These are phyloP conservation scores for Suillus americanus DNA, from an alignment of 768 basidiomycete species.

Conservation along the genomic window DNA sequence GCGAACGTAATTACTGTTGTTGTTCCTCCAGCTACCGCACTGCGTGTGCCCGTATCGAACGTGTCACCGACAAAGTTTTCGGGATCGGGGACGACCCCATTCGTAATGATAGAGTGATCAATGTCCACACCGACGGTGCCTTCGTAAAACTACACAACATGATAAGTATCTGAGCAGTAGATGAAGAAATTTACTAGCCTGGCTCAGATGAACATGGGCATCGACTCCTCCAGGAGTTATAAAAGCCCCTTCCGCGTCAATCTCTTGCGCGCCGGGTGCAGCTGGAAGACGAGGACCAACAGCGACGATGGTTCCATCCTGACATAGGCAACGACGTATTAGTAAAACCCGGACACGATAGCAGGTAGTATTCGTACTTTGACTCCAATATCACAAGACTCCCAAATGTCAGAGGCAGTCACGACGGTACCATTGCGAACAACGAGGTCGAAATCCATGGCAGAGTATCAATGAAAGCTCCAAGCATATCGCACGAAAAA, in stretches of 20 bases:
- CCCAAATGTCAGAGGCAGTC: conserved; percentile 17
- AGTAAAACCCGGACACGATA: not conserved
- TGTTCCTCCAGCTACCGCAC: conserved; percentile 32
- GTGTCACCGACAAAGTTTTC: conserved; percentile 26
- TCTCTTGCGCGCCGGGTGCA: conserved; percentile 23
- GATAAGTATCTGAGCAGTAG: not conserved
- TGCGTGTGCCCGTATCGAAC: conserved; percentile 32
- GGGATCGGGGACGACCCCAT: conserved; percentile 8
- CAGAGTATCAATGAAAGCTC: not conserved
- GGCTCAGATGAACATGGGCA: conserved; percentile 36
- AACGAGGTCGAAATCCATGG: conserved; percentile 15
- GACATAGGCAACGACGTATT: not conserved
- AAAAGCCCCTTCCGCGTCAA: conserved; percentile 36
- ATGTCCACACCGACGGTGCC: conserved; percentile 5
- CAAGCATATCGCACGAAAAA: not conserved
- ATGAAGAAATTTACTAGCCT: conserved; percentile 11
- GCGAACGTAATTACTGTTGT: conserved; percentile 39
- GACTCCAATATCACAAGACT: conserved; percentile 29
- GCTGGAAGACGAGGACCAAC: conserved; percentile 18
- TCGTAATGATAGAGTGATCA: conserved; percentile 6
- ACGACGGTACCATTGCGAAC: conserved; percentile 17
- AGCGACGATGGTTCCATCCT: conserved; percentile 30
- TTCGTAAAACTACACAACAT: conserved; percentile 3
- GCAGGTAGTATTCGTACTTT: conserved; percentile 11
- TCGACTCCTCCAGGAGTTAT: conserved; percentile 38